These are phyloP conservation scores for Nakazawaea wyomingensis DNA, from an alignment of 805 yeast species.

Conservation along the genomic window DNA sequence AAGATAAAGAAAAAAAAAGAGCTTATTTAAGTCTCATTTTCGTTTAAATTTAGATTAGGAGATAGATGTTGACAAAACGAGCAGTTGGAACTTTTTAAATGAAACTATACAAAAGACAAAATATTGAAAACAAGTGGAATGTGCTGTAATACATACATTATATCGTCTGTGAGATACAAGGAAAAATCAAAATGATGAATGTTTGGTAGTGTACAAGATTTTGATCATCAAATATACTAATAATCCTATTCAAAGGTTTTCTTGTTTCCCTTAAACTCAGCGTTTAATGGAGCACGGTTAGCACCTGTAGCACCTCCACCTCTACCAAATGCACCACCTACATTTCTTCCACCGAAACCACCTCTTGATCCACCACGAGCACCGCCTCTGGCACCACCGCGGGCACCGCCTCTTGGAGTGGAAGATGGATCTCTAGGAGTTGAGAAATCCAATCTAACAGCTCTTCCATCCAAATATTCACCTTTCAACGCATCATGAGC, in stretches of 20 bases:
- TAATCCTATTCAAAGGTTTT: conserved; percentile 83
- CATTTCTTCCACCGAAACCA: conserved; percentile 27
- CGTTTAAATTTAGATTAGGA: too few species aligned
- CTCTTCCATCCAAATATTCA: conserved; percentile 82
- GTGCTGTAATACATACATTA: too few species aligned
- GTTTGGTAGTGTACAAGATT: not conserved
- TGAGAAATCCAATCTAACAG: conserved; percentile 92
- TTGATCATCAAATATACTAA: too few species aligned
- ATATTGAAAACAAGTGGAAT: too few species aligned
- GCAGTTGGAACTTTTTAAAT: not conserved
- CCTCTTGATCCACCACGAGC: conserved; percentile 25
- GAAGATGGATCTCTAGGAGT: conserved; percentile 68
- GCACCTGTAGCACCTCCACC: conserved; percentile 56
- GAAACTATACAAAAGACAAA: not conserved
- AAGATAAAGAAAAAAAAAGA: too few species aligned
- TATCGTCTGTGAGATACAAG: too few species aligned
- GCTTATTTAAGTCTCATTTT: too few species aligned
- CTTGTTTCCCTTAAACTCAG: conserved; percentile 79
- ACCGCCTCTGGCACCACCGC: conserved; percentile 33
- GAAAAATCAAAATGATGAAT: not conserved
- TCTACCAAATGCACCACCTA: conserved; percentile 27
- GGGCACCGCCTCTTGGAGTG: conserved; percentile 39
- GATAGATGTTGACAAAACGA: too few species aligned
- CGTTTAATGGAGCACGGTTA: conserved; percentile 55
- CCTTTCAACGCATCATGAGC: conserved; percentile 89